These are phyloP conservation scores for Crithidia brevicula DNA, from an alignment of 208 protist genomes.

Conservation along the genomic window DNA sequence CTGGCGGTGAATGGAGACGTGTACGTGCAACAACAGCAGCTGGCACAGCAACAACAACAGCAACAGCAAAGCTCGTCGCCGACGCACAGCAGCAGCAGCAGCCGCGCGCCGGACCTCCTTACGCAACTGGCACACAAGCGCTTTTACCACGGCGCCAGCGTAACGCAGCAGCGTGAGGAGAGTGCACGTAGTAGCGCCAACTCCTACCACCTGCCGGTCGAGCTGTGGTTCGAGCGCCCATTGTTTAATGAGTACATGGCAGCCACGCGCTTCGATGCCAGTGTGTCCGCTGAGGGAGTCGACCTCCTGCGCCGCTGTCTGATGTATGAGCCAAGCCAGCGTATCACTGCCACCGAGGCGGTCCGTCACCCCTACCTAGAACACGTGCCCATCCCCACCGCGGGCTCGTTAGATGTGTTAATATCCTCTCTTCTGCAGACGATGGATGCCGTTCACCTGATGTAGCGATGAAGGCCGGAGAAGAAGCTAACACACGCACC, in stretches of 20 bases:
- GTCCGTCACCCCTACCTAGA: constrained; percentile 71
- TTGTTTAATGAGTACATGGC: constrained; percentile 63
- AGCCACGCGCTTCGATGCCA: constrained; percentile 39
- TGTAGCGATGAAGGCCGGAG: background rate
- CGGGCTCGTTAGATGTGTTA: constrained; percentile 48
- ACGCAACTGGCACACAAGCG: constrained; percentile 29
- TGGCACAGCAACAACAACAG: constrained; percentile 6
- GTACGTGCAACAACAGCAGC: constrained; percentile 24
- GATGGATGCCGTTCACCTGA: constrained; percentile 36
- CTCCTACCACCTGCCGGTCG: constrained; percentile 50
- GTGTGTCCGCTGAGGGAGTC: constrained; percentile 55
- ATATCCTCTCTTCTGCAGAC: constrained; percentile 61
- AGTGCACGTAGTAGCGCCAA: constrained; percentile 29
- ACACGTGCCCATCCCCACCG: constrained; percentile 30
- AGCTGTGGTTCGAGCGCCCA: constrained; percentile 57
- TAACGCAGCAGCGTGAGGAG: constrained; percentile 23
- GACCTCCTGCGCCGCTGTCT: constrained; percentile 72
- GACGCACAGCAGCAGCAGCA: constrained; percentile 22
- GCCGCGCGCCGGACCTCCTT: constrained; percentile 23
- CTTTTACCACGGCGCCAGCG: constrained; percentile 31
- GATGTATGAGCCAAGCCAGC: constrained; percentile 67
- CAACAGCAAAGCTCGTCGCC: constrained; percentile 9
- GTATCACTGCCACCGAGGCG: constrained; percentile 69
- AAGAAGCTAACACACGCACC: background rate
- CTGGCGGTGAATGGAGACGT: constrained; percentile 13